Base-by-base conservation (phyloP, 2,329 filamentous ascomycete species). In the Cladosporium sp. region DNA sequence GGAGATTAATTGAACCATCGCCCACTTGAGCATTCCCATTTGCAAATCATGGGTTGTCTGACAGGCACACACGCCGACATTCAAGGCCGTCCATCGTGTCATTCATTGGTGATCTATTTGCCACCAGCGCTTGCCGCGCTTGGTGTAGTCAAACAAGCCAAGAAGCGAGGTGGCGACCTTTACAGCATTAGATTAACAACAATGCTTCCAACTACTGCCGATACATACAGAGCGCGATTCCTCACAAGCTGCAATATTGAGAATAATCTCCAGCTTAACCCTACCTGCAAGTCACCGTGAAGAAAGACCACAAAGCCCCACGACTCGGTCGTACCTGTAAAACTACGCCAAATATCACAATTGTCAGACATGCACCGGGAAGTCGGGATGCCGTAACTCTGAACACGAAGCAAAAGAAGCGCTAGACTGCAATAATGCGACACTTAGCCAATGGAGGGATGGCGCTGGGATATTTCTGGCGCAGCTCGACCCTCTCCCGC, bases 71-170 rank as follows among this genome's bases (percentile, higher is more conserved):
- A 46, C 8, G 39, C 39, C 39, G n/a, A 46, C 39, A 5, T 5
- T 21, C 39, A 23, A 46, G n/a, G n/a, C 39, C n/a, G 13, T 21
- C 39, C n/a, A 21, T 46, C 39, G 39, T n/a, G 39, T 46, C 39
- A 46, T 21, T 46, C 39, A 21, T 21, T 46, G 39, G 16, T 13
- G 39, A 46, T 21, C 39, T 11, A 32, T 21, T 54, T 18, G 28
- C 51, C 51, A 54, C 51, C 51, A 54, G 51, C 51, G 51, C 26
- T 21, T 28, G 51, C 26, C 51, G 51, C 51, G 51, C n/a, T 32
- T 13, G 51, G 60, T 46, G 46, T 54, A n/a, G 48, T 25, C 60
- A 28, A 58, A 54, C 49, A 43, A 63, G 60, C 60, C 49, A 56
- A 56, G 60, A 30, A 56, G 28, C 23, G 49, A 28, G 13, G 28